Evolutionary conservation across 768 basidiomycete genomes (phyloP), one percentile per base, ranked within the genome.

Genomic region (Pleurotus salmoneostramineus): DNA sequence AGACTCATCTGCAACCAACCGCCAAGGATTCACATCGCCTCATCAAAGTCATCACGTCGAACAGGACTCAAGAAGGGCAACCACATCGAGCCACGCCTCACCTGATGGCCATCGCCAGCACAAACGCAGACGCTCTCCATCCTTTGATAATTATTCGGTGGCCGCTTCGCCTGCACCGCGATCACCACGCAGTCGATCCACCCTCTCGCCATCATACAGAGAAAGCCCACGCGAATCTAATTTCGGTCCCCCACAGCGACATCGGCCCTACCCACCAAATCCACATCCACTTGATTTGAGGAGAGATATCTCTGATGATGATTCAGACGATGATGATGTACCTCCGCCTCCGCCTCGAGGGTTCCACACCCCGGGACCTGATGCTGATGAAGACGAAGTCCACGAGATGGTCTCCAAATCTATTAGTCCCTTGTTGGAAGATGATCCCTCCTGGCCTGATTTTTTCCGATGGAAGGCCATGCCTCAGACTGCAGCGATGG

Each of bases 401-500:
- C 72, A 81, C 58, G 72, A 74, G 14, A 67, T 70, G 33, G 74
- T 86, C 46, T 66, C 68, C 12, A 69, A 70, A 49, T 77, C 77
- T 57, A 75, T 85, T n/a, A 73, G 77, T 46, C 52, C 67, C 6
- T 58, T 74, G 11, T 65, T 88, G 10, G 72, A 76, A 58, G 68
- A 76, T 33, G 79, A 85, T 57, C 62, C 68, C 2, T 72, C 64
- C 21, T 85, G 79, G 76, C 57, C 60, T 6, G 71, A 72, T 7
- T 85, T 80, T 62, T 83, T 80, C 66, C 67, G 59, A 55, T 33
- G 31, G 57, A 61, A 72, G 57, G 72, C 73, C 5, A 75, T 72
- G 56, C 76, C 71, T 6, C 74, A 73, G 36, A 71, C 73, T 8
- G 71, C 76, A 7, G 68, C 71, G 6, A 77, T 76, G 43, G 67